Base-by-base conservation (phyloP, 768 basidiomycete genomes). In the Tricholoma sp. region DNA sequence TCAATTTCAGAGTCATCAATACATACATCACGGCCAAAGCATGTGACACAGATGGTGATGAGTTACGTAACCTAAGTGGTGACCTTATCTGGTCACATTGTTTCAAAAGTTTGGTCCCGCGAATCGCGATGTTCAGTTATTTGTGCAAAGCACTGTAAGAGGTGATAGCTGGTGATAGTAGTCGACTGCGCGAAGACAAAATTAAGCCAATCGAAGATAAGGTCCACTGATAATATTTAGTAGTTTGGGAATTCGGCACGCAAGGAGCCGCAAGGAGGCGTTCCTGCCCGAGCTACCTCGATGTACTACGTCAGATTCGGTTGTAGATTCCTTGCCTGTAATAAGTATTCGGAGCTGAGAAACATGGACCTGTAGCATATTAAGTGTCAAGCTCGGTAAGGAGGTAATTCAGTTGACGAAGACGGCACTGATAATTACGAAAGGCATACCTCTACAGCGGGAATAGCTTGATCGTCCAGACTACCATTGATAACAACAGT, bases 111-210 rank as follows among this genome's bases (percentile, higher is more conserved):
- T n/a, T n/a, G n/a, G n/a, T n/a, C n/a, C n/a, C n/a, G n/a, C n/a
- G n/a, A n/a, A n/a, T n/a, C n/a, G n/a, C n/a, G n/a, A n/a, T n/a
- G n/a, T n/a, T n/a, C n/a, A n/a, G n/a, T n/a, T n/a, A n/a, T n/a
- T n/a, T n/a, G n/a, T n/a, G n/a, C n/a, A n/a, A n/a, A 48, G 88
- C 86, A 2, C 77, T 83, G 63, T 89, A 89, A 61, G 82, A 84
- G 0, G 83, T 88, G 1, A 85, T 84, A 29, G 89, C 85, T 2
- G 80, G 76, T 61, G 80, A 86, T 84, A 2, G 78, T 67, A 18
- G 72, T 66, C 1, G 68, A 54, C 7, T 80, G 75, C 18, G 62
- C 61, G 1, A 80, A 69, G 17, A 88, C 61, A 53, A 77, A 83
- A 39, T 85, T 74, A 6, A 89, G 65, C 86, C 87, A 89, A 15